These are phyloP conservation scores for Dentipellis fragilis DNA, from an alignment of 768 basidiomycete genomes.

Conservation along the genomic window DNA sequence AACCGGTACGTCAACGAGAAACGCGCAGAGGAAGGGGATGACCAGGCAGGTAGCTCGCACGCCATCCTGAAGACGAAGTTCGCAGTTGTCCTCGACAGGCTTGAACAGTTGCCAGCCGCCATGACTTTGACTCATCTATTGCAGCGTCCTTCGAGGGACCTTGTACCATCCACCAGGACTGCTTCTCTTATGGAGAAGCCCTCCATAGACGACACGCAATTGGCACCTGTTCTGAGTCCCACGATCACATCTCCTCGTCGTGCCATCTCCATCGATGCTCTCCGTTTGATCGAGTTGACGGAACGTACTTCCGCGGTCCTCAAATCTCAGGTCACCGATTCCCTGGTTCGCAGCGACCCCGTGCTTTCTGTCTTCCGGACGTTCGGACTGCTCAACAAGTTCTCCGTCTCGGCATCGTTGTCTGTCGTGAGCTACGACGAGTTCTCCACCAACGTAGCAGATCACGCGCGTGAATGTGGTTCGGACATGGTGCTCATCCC, in stretches of 20 bases:
- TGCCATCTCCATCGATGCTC: constrained; percentile 49
- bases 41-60: constrained; percentile 6
- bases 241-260: constrained; percentile 15
- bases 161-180: background rate
- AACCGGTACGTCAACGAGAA: constrained; percentile 4
- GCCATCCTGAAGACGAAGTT: constrained; percentile 48
- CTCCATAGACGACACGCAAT: background rate
- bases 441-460: constrained; percentile 55
- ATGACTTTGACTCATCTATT: constrained; percentile 78
- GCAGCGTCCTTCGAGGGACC: constrained; percentile 24
- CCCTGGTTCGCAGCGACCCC: constrained; percentile 60
- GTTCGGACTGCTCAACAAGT: constrained; percentile 60
- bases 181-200: background rate
- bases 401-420: constrained; percentile 59
- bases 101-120: constrained; percentile 71
- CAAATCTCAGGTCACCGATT: constrained; percentile 66
- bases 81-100: constrained; percentile 66
- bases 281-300: constrained; percentile 85
- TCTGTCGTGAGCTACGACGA: constrained; percentile 70
- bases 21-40: constrained; percentile 13
- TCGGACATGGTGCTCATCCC: constrained; percentile 78
- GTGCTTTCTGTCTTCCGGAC: constrained; percentile 67
- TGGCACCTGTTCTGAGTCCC: background rate
- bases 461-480: constrained; percentile 43
- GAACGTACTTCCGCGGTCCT: constrained; percentile 83